A percentile compares a stretch with the other conserved stretches of the same genome.
These are phyloP conservation scores for Paspalum vaginatum DNA, from an alignment of 176 grass and related monocot genomes.

Conservation along the genomic window DNA sequence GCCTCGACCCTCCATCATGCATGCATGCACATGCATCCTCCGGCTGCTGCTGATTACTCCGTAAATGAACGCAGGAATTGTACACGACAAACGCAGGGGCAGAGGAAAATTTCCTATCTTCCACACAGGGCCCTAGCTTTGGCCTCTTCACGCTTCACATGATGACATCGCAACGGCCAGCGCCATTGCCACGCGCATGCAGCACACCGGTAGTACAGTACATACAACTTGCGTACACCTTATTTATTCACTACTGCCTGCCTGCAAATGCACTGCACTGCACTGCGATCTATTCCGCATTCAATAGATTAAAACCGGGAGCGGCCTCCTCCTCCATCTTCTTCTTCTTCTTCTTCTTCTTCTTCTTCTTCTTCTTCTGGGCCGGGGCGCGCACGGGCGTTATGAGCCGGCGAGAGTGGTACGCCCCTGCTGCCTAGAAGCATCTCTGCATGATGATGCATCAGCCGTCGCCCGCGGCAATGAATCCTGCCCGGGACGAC, in stretches of 20 bases:
- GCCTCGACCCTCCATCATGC: too few relatives aligned
- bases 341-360: neutral
- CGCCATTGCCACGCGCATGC: neutral
- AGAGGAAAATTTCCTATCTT: too few relatives aligned
- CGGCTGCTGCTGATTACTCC: too few relatives aligned
- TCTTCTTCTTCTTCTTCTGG: neutral
- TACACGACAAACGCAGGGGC: too few relatives aligned
- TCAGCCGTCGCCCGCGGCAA: slow-evolving; percentile 49
- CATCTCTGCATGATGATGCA: too few relatives aligned
- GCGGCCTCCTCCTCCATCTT: neutral
- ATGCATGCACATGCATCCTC: too few relatives aligned
- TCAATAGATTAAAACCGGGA: neutral
- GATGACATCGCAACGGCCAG: too few relatives aligned
- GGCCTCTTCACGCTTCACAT: too few relatives aligned
- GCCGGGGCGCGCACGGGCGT: slow-evolving; percentile 3
- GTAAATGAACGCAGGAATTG: too few relatives aligned
- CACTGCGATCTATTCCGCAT: slow-evolving; percentile 1
- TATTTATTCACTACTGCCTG: too few relatives aligned
- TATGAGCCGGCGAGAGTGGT: neutral
- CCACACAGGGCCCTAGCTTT: too few relatives aligned
- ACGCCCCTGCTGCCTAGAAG: neutral
- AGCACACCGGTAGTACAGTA: slow-evolving; percentile 17
- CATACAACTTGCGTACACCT: too few relatives aligned
- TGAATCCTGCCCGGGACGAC: slow-evolving; percentile 48
- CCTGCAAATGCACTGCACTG: neutral